Conservation (phyloP, 768 basidiomycete species). For the Naganishia kalamii region DNA sequence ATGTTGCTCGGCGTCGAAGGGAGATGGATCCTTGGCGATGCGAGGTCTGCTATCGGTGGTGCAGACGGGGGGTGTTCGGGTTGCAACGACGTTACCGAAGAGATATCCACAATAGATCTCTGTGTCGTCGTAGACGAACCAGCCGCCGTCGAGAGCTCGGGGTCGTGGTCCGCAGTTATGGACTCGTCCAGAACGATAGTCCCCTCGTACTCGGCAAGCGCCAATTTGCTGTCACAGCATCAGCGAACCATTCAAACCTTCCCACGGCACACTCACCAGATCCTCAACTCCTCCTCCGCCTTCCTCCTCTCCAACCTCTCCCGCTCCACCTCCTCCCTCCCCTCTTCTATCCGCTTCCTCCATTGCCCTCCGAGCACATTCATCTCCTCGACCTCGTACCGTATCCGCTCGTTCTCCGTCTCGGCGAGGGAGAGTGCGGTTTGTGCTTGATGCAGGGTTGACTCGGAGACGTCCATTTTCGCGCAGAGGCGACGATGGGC, state of each 20-base stretch:
- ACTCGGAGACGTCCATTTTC: conserved; percentile 40
- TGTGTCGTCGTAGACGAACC: too few relatives aligned
- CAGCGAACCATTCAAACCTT: background rate
- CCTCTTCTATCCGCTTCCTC: conserved; percentile 31
- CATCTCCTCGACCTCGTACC: conserved; percentile 13
- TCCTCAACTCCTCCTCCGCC: conserved; percentile 39
- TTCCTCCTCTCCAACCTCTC: conserved; percentile 36
- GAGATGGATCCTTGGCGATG: background rate
- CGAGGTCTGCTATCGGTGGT: background rate
- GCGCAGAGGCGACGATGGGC: conserved; percentile 44
- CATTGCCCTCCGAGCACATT: conserved; percentile 33
- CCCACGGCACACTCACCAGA: conserved; percentile 31
- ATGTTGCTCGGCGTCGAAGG: conserved; percentile 28
- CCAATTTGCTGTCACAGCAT: conserved; percentile 33
- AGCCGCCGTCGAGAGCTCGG: too few relatives aligned
- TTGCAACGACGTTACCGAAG: conserved; percentile 27
- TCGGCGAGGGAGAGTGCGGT: conserved; percentile 28
- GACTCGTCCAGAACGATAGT: too few relatives aligned
- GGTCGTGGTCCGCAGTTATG: conserved; percentile 23
- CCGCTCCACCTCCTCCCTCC: conserved; percentile 40
- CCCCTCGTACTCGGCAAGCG: conserved; percentile 35
- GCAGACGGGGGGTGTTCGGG: background rate
- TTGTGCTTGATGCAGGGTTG: conserved; percentile 26
- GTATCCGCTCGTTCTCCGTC: conserved; percentile 29
- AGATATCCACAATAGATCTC: too few relatives aligned